These are phyloP conservation scores for Mycena amicta DNA, from an alignment of 768 basidiomycete species.

Conservation along the genomic window DNA sequence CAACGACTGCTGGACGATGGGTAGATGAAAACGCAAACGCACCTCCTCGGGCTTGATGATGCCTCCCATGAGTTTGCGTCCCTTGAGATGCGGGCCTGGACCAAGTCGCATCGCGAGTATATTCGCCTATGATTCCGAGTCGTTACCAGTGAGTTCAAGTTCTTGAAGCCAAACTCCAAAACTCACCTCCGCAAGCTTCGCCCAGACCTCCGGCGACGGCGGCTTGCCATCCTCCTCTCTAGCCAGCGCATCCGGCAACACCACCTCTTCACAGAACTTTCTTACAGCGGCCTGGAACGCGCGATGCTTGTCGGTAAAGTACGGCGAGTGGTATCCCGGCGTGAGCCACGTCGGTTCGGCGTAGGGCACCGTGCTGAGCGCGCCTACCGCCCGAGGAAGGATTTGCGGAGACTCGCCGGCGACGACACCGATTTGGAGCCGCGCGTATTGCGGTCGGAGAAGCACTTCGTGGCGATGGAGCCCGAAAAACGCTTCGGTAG, in stretches of 20 bases:
- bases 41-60: not conserved
- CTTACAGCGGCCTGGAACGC: conserved; percentile 65
- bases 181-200: conserved; percentile 69
- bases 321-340: conserved; percentile 16
- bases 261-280: conserved; percentile 71
- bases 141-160: too few species aligned
- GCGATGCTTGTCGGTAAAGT: conserved; percentile 57
- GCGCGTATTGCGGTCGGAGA: conserved; percentile 38
- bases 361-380: conserved; percentile 69
- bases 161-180: too few species aligned
- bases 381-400: conserved; percentile 45
- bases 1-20: not conserved
- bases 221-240: conserved; percentile 71
- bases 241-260: conserved; percentile 56
- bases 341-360: conserved; percentile 72
- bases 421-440: conserved; percentile 65
- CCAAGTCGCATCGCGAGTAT: not conserved
- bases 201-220: conserved; percentile 58
- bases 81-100: not conserved
- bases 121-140: too few species aligned
- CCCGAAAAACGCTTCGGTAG: conserved; percentile 47
- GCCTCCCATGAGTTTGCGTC: not conserved
- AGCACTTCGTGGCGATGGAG: conserved; percentile 42
- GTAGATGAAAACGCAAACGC: not conserved
- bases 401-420: conserved; percentile 54